Base-by-base conservation (phyloP, 2,329 filamentous ascomycete genomes). In the Fusarium keratoplasticum region DNA sequence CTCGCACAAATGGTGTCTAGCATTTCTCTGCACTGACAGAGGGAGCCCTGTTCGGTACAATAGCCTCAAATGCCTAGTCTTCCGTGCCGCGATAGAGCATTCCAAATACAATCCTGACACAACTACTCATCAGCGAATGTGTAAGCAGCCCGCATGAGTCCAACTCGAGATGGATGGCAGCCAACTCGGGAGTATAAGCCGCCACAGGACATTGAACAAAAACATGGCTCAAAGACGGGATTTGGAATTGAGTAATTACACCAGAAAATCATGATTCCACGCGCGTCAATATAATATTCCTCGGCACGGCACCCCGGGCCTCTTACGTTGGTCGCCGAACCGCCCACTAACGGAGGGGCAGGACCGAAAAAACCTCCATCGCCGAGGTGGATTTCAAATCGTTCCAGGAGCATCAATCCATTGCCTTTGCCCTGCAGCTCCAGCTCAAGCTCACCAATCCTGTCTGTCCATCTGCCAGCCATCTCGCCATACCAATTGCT, bases 331-430 rank as follows among this genome's bases (percentile, higher is more conserved):
- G 3, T 52, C 47, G 25, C 47, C 47, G 47, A 52, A 52, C 16
- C 47, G 47, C 25, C 71, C 72, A 50, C 71, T 74, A 74, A 64
- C 57, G 36, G 70, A 73, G 54, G 52, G 64, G 44, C 55, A 64
- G 68, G 65, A 69, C 59, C 59, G 36, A 67, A 76, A 75, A 77
- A 74, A 52, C 47, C 44, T 52, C 64, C 71, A 64, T 74, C 68
- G 66, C 47, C 69, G 58, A 57, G 52, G 71, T 74, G 73, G 76
- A 78, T 78, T 78, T 75, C 67, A 70, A 78, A 78, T 78, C 76
- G 69, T 61, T 42, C 61, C 27, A 27, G n/a, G 31, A 47, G 47
- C 47, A 52, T 52, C 44, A 27, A 50, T 52, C 47, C 6, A 52
- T n/a, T 29, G 18, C 9, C 25, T 52, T 18, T 47, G 42, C 47